Evolutionary conservation across 257 asterid genomes (phyloP).

Genomic region (Nicotiana tomentosiformis): DNA sequence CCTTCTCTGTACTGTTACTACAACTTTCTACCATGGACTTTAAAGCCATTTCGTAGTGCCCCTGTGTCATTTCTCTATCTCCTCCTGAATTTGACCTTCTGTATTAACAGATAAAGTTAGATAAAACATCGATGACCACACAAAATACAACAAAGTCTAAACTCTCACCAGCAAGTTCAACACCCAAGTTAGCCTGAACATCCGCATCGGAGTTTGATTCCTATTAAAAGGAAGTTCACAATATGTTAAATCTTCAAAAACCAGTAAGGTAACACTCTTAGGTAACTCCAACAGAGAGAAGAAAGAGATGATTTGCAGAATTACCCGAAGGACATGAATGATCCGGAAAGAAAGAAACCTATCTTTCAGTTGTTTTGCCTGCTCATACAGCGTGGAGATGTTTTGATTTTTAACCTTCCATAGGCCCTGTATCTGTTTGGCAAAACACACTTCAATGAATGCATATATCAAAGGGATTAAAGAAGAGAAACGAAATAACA

Average conservation of each 20-base stretch:
- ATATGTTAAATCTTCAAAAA: not conserved
- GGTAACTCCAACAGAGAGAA: not conserved
- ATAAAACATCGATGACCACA: not conserved
- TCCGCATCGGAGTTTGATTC: constrained; percentile 92
- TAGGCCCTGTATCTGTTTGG: constrained; percentile 18
- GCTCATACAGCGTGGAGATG: constrained; percentile 18
- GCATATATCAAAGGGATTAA: not conserved
- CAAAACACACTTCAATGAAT: not conserved
- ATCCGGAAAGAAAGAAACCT: constrained; percentile 27
- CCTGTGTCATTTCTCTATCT: constrained; percentile 37
- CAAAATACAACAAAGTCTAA: not conserved
- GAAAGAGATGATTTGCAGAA: not conserved
- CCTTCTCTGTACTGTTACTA: not conserved
- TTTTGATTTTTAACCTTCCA: constrained; percentile 27
- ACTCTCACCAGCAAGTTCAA: constrained; percentile 65
- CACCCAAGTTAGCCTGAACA: constrained; percentile 87
- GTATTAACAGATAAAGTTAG: constrained; percentile 11
- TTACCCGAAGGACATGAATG: constrained; percentile 24
- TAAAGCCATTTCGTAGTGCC: not conserved
- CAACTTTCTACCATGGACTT: not conserved
- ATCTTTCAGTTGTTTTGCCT: constrained; percentile 32
- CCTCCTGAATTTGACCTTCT: constrained; percentile 80
- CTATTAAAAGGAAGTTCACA: constrained; percentile 18
- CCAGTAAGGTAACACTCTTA: not conserved
- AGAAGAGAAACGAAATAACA: not conserved